phyloP scores from a whole-genome alignment of 2,329 filamentous ascomycete genomes.

The Cladosporium velox region DNA sequence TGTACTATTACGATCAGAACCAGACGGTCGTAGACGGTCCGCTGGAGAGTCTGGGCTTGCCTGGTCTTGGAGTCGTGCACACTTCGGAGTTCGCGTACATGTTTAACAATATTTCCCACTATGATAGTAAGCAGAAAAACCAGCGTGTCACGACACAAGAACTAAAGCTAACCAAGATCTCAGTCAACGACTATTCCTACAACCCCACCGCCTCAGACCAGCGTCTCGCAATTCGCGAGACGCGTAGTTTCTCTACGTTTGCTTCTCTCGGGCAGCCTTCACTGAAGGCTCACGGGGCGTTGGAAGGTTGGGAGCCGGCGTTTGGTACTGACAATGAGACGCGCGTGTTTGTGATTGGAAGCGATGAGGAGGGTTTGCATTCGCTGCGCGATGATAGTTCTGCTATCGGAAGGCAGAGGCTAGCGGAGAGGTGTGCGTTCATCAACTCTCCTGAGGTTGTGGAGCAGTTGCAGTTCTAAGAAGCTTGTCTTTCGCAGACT shows the following conservation, averaged over 20 bases:
- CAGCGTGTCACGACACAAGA: neutral
- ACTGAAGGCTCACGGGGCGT: constrained; percentile 39
- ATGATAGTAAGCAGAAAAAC: constrained; percentile 35
- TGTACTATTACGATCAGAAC: constrained; percentile 57
- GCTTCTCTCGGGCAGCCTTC: constrained; percentile 44
- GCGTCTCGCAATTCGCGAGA: constrained; percentile 43
- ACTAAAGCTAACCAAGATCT: neutral
- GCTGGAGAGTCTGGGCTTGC: constrained; percentile 39
- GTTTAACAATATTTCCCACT: constrained; percentile 46
- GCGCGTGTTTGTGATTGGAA: constrained; percentile 49
- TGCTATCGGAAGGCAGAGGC: constrained; percentile 40
- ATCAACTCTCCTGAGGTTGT: constrained; percentile 51
- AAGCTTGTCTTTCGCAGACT: neutral
- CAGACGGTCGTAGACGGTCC: constrained; percentile 55
- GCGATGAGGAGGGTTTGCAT: constrained; percentile 47
- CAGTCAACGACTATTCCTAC: constrained; percentile 35
- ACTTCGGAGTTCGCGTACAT: constrained; percentile 58
- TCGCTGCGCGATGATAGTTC: constrained; percentile 39
- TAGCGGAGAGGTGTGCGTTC: constrained; percentile 52
- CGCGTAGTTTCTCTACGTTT: constrained; percentile 53
- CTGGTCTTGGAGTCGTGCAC: constrained; percentile 52
- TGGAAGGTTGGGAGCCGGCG: constrained; percentile 46
- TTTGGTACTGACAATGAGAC: constrained; percentile 34
- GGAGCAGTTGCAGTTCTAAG: constrained; percentile 32
- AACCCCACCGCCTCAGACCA: constrained; percentile 45